These are phyloP conservation scores for Kwoniella sp. DNA, from an alignment of 768 basidiomycete species.

Conservation along the genomic window DNA sequence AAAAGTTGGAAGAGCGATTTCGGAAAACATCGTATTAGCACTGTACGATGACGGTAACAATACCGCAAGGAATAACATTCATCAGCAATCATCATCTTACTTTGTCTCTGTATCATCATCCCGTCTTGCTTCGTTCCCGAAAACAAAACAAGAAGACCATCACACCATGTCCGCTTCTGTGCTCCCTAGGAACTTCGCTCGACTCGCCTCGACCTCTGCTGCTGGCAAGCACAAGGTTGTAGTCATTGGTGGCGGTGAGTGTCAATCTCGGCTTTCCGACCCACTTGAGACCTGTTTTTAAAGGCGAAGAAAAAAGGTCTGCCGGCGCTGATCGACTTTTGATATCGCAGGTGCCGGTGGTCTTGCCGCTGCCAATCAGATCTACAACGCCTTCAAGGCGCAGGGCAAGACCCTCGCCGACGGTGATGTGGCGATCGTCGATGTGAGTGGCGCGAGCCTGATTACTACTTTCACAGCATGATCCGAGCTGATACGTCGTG, in stretches of 20 bases:
- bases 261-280: conserved; percentile 1
- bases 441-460: conserved; percentile 56
- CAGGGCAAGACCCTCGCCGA: conserved; percentile 69
- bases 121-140: background rate
- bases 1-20: conserved; percentile 12
- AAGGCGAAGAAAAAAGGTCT: no score
- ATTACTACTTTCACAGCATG: no score
- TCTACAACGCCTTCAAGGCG: conserved; percentile 74
- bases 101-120: background rate
- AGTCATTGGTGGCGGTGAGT: conserved; percentile 81
- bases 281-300: background rate
- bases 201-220: conserved; percentile 49
- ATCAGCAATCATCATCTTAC: background rate
- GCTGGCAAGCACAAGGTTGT: conserved; percentile 70
- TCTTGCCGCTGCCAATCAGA: conserved; percentile 80
- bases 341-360: conserved; percentile 71
- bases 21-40: conserved; percentile 3
- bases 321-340: conserved; percentile 1
- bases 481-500: background rate
- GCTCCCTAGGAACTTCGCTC: conserved; percentile 18
- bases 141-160: background rate
- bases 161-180: conserved; percentile 23
- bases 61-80: background rate
- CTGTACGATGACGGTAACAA: background rate
- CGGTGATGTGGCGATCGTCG: conserved; percentile 84